Conservation (phyloP, 441 rosid species). For the Biscutella laevigata region DNA sequence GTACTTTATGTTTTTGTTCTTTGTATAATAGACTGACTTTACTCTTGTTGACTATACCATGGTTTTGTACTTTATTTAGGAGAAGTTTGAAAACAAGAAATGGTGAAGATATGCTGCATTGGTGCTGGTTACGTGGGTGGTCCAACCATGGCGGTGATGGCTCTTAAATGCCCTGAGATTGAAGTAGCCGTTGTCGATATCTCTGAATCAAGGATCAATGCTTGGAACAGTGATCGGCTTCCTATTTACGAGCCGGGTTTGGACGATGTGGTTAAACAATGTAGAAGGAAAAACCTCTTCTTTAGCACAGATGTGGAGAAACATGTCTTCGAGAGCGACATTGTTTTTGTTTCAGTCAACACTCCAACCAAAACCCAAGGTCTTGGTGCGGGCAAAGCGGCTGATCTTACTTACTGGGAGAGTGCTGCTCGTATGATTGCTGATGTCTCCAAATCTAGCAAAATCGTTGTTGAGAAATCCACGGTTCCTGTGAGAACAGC, state of each 20-base stretch:
- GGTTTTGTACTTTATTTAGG: constrained; percentile 6
- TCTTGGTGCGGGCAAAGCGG: constrained; percentile 68
- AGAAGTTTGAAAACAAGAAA: neutral
- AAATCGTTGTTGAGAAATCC: constrained; percentile 57
- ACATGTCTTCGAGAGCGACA: constrained; percentile 46
- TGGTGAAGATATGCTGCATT: constrained; percentile 62
- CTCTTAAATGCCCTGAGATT: constrained; percentile 40
- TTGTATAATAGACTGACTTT: neutral
- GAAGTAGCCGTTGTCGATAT: constrained; percentile 48
- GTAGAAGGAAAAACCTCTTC: constrained; percentile 45
- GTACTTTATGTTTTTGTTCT: neutral
- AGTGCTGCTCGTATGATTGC: constrained; percentile 71
- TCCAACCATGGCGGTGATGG: constrained; percentile 57
- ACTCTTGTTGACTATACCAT: neutral
- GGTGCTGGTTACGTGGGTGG: constrained; percentile 59
- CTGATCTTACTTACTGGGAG: constrained; percentile 68
- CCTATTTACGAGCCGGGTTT: constrained; percentile 58
- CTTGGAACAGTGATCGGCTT: constrained; percentile 46
- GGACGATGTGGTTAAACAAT: constrained; percentile 45
- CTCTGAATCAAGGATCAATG: constrained; percentile 35
- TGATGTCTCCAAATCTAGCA: constrained; percentile 51
- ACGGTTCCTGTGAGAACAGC: constrained; percentile 64
- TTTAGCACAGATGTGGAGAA: constrained; percentile 47
- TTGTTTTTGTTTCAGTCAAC: constrained; percentile 56
- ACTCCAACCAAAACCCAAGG: constrained; percentile 64